phyloP scores from a whole-genome alignment of 2,329 filamentous ascomycete species.

The Capronia coronata region DNA sequence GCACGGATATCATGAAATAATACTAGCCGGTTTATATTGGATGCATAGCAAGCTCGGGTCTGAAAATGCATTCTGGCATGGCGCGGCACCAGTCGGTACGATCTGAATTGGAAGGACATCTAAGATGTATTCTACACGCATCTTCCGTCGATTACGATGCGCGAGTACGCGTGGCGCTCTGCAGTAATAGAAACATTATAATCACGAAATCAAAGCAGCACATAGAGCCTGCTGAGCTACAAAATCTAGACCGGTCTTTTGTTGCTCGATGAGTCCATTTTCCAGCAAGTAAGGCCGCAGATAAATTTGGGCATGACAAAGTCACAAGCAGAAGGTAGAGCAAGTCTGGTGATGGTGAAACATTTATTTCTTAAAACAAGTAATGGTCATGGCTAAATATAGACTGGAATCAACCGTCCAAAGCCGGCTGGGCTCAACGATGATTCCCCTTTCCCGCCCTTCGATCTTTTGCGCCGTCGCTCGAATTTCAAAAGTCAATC shows the following conservation, averaged over 20 bases:
- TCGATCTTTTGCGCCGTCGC: too few relatives aligned
- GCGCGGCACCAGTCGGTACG: background rate
- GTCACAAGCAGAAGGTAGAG: background rate
- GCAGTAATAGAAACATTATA: background rate
- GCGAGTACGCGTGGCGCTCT: background rate
- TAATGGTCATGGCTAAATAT: background rate
- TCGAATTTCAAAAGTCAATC: too few relatives aligned
- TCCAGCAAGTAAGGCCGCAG: background rate
- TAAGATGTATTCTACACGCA: background rate
- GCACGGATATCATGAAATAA: background rate
- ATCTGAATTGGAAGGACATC: background rate
- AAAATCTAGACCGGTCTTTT: too few relatives aligned
- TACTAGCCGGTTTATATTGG: background rate
- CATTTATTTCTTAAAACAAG: background rate
- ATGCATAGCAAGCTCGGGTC: background rate
- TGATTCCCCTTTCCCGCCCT: too few relatives aligned
- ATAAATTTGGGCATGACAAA: background rate
- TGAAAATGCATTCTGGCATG: background rate
- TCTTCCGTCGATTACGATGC: background rate
- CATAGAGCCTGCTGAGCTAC: background rate
- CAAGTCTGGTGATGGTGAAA: too few relatives aligned
- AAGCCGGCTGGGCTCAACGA: background rate
- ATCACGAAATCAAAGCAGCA: background rate
- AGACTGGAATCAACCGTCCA: background rate
- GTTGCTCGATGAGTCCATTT: too few relatives aligned